phyloP scores from a whole-genome alignment of 2,329 filamentous ascomycete species.

The Blastomyces gilchristii region DNA sequence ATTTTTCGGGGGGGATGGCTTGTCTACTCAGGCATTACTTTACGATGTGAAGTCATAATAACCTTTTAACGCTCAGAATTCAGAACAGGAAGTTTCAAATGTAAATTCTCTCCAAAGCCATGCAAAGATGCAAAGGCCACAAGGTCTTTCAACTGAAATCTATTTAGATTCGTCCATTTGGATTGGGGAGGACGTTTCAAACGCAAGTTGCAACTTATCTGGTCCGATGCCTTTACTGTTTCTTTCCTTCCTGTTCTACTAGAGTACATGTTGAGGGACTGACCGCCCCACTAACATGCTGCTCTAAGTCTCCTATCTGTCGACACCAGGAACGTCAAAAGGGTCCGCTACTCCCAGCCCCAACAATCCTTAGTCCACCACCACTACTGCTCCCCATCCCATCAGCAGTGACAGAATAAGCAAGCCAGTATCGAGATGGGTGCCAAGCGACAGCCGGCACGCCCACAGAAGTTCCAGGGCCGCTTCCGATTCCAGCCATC shows the following conservation, averaged over 20 bases:
- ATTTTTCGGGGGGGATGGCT: too few relatives aligned
- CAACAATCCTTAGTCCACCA: conserved; percentile 40
- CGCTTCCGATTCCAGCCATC: not conserved
- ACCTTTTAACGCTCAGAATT: not conserved
- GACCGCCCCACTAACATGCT: not conserved
- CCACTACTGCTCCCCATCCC: conserved; percentile 28
- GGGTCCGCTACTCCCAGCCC: conserved; percentile 28
- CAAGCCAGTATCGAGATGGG: conserved; percentile 41
- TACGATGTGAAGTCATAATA: not conserved
- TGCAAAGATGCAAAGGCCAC: not conserved
- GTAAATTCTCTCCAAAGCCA: not conserved
- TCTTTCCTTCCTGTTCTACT: not conserved
- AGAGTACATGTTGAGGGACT: not conserved
- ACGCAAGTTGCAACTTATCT: not conserved
- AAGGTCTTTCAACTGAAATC: not conserved
- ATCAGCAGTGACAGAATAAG: conserved; percentile 39
- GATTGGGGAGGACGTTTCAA: not conserved
- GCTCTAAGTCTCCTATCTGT: not conserved
- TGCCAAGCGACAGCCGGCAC: conserved; percentile 42
- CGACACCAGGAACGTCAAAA: not conserved
- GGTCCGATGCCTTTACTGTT: not conserved
- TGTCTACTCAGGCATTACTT: too few relatives aligned
- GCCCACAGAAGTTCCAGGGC: conserved; percentile 21
- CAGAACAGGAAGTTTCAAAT: not conserved
- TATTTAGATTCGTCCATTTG: not conserved